A percentile compares a stretch with the other conserved stretches of the same genome.
These are phyloP conservation scores for Trichothecium roseum DNA, from an alignment of 2,329 filamentous ascomycete species.

Conservation along the genomic window DNA sequence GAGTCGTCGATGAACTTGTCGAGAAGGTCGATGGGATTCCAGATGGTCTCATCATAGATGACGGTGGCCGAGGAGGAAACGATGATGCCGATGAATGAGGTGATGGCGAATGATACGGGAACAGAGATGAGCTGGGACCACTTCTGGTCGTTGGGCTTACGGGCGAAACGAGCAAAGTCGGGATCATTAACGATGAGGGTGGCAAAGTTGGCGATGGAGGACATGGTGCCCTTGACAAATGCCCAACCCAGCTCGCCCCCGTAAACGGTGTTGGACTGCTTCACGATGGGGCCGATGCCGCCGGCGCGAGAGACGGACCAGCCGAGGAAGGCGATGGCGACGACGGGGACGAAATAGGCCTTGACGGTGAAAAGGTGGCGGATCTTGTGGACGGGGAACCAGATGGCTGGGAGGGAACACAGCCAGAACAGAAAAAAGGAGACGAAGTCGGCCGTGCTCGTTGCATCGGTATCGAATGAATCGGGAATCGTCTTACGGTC, in stretches of 20 bases:
- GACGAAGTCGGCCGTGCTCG: constrained; percentile 63
- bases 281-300: constrained; percentile 73
- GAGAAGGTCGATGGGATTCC: constrained; percentile 62
- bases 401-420: constrained; percentile 69
- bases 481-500: constrained; percentile 44
- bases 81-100: constrained; percentile 75
- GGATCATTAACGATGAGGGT: constrained; percentile 76
- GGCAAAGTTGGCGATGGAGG: constrained; percentile 80
- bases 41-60: constrained; percentile 57
- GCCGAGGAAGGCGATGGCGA: constrained; percentile 77
- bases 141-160: constrained; percentile 63
- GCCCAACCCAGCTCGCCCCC: constrained; percentile 70
- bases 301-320: constrained; percentile 78
- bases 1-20: constrained; percentile 59
- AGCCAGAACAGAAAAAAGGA: constrained; percentile 87
- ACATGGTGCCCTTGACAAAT: constrained; percentile 80
- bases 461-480: constrained; percentile 55
- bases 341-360: constrained; percentile 70
- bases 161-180: constrained; percentile 77
- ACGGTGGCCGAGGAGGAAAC: constrained; percentile 64
- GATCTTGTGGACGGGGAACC: constrained; percentile 82
- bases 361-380: constrained; percentile 88
- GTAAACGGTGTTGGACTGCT: constrained; percentile 49
- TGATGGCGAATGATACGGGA: constrained; percentile 62
- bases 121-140: constrained; percentile 74